Evolutionary conservation across 2,329 filamentous ascomycete species (phyloP), one percentile per base, ranked within the genome.

Genomic region (Colletotrichum destructivum): DNA sequence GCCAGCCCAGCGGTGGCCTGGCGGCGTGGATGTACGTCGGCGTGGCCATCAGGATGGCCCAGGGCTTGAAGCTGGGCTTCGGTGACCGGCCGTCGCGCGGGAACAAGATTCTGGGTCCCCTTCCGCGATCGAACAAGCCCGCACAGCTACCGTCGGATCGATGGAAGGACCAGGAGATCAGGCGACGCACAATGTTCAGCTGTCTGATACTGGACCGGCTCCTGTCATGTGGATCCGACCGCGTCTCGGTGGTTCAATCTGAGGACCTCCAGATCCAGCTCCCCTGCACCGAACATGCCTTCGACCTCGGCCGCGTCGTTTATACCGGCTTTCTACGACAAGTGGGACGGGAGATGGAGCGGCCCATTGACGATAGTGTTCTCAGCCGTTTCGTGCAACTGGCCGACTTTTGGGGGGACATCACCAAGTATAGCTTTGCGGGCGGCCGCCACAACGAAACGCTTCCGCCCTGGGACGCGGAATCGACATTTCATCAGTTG

Each of bases 191-290:
- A 0, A 92, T 94, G 84, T 94, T 92, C 84, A 93, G 92, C 75
- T 93, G 92, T 76, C 90, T 93, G 70, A 90, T 94, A 62, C 84
- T 94, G 75, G 92, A 94, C 78, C 88, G 91, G 3, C 89, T 93
- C 79, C 82, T 94, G 31, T 88, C 90, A 46, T 91, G 88, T 75
- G 91, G 91, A 23, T 89, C 88, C 73, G 87, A 89, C 63, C 85
- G 91, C 26, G 85, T 88, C 1, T 86, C 88, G 16, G 90, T 89
- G 76, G 85, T 94, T 54, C 85, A 86, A 47, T 82, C 88, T 1
- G 84, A 89, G 4, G 89, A 92, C 68, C 80, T 93, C 8, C 84
- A 86, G 44, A 90, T 93, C 23, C 91, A 92, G 77, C 83, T 94
- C 5, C 92, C 92, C 2, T 92, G 91, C 74, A 90, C 90, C 46